phyloP scores from a whole-genome alignment of 345 rosid species.

The Ailanthus altissimus region DNA sequence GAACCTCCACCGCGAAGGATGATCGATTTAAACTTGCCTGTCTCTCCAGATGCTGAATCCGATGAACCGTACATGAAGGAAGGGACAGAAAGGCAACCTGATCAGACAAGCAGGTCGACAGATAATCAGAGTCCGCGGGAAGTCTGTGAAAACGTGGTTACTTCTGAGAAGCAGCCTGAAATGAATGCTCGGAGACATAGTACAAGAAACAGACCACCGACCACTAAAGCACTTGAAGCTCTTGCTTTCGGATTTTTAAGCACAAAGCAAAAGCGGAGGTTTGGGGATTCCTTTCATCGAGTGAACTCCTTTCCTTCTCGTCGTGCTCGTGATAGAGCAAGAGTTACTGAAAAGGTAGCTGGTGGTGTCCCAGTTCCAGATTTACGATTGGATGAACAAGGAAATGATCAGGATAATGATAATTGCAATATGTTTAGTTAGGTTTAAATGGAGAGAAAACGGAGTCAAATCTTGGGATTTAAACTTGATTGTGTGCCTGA shows the following conservation, averaged over 20 bases:
- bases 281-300: conserved; percentile 15
- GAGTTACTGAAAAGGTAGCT: conserved; percentile 20
- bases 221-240: conserved; percentile 66
- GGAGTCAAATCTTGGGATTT: not conserved
- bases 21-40: conserved; percentile 57
- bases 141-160: conserved; percentile 3
- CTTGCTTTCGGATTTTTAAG: conserved; percentile 45
- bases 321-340: conserved; percentile 20
- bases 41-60: conserved; percentile 36
- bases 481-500: not conserved
- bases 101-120: conserved; percentile 14
- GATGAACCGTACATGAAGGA: conserved; percentile 29
- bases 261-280: conserved; percentile 40
- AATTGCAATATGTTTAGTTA: not conserved
- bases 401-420: conserved; percentile 21
- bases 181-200: conserved; percentile 47
- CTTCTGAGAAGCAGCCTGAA: conserved; percentile 29
- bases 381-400: conserved; percentile 28
- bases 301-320: conserved; percentile 25
- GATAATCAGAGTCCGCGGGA: conserved; percentile 6
- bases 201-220: conserved; percentile 51
- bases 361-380: conserved; percentile 4
- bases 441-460: not conserved
- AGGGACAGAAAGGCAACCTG: conserved; percentile 10
- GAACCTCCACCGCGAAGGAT: conserved; percentile 30